These are phyloP conservation scores for Phytophthora fragariaefolia DNA, from an alignment of 352 stramenopile species.

Conservation along the genomic window DNA sequence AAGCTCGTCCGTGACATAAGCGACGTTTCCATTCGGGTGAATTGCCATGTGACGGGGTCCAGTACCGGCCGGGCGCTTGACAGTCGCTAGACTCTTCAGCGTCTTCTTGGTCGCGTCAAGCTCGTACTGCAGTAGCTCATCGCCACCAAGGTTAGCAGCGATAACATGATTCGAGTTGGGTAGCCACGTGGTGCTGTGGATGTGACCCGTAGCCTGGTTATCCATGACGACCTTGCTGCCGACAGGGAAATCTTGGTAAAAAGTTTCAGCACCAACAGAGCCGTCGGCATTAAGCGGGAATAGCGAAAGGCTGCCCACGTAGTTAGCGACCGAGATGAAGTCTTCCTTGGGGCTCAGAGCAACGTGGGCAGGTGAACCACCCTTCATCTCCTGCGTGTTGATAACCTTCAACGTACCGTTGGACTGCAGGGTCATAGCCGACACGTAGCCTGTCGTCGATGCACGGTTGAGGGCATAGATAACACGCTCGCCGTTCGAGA, in stretches of 20 bases:
- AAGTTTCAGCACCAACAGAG: constrained; percentile 33
- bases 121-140: constrained; percentile 56
- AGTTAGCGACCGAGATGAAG: constrained; percentile 61
- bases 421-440: constrained; percentile 43
- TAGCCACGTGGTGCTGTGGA: constrained; percentile 67
- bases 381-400: constrained; percentile 55
- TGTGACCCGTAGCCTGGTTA: constrained; percentile 47
- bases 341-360: constrained; percentile 54
- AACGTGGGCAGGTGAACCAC: constrained; percentile 38
- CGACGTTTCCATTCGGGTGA: constrained; percentile 42
- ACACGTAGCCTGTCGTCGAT: constrained; percentile 54
- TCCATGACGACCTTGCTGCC: constrained; percentile 43
- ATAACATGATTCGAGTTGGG: constrained; percentile 42
- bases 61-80: constrained; percentile 38
- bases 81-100: constrained; percentile 20
- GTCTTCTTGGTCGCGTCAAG: constrained; percentile 42
- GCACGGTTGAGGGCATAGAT: constrained; percentile 64
- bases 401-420: constrained; percentile 49
- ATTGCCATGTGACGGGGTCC: constrained; percentile 60
- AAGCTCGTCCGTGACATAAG: constrained; percentile 64
- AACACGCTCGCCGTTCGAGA: constrained; percentile 36
- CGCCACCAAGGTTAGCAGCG: constrained; percentile 54
- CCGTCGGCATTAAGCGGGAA: constrained; percentile 50
- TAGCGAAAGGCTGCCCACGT: constrained; percentile 56
- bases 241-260: constrained; percentile 44